phyloP scores from a whole-genome alignment of 148 eudicot genomes.

The Amaranthus palmeri region DNA sequence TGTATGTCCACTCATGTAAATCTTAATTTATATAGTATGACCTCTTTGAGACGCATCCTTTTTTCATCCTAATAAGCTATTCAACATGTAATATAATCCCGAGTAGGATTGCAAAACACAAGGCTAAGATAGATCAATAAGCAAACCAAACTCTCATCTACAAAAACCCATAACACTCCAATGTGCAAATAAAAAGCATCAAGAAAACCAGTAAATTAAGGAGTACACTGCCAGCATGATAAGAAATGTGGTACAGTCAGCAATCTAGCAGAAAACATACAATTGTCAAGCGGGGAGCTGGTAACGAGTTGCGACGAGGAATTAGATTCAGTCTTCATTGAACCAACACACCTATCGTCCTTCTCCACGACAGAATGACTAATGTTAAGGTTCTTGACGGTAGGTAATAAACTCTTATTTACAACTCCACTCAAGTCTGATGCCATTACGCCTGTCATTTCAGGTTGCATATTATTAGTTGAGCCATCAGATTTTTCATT shows the following conservation, averaged over 20 bases:
- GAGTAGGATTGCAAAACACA: background rate
- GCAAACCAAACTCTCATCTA: background rate
- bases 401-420: constrained; percentile 38
- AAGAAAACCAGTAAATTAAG: background rate
- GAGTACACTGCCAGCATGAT: background rate
- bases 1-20: background rate
- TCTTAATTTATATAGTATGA: background rate
- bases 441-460: constrained; percentile 34
- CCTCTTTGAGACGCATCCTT: background rate
- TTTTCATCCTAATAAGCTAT: background rate
- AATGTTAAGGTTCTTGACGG: constrained; percentile 38
- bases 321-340: constrained; percentile 43
- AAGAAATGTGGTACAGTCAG: background rate
- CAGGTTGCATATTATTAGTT: constrained; percentile 34
- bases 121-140: background rate
- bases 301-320: constrained; percentile 38
- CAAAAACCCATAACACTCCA: background rate
- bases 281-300: constrained; percentile 51
- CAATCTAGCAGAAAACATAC: constrained; percentile 43
- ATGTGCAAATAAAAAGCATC: background rate
- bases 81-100: background rate
- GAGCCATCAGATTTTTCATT: constrained; percentile 60
- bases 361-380: constrained; percentile 42
- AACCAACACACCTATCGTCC: constrained; percentile 43
- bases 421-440: constrained; percentile 38